A percentile compares a stretch with the other conserved stretches of the same genome.
Conservation (phyloP, 2,329 filamentous ascomycete species). For the Sclerotinia nivalis region DNA sequence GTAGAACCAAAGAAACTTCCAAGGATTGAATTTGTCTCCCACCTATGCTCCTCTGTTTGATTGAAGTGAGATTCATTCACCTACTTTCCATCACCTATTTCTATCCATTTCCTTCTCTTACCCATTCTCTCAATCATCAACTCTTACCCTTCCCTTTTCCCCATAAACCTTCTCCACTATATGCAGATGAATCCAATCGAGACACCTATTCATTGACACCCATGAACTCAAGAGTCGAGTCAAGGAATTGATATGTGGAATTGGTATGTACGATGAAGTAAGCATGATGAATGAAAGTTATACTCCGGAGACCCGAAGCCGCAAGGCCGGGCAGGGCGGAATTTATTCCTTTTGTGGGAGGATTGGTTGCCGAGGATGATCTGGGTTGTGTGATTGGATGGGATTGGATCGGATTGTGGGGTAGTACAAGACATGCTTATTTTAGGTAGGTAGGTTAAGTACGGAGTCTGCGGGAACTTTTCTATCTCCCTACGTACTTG, state of each 20-base stretch:
- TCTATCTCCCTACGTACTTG: no score
- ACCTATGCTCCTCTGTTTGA: not conserved
- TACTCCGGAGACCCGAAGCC: not conserved
- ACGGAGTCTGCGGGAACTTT: not conserved
- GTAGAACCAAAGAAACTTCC: slow-evolving; percentile 2
- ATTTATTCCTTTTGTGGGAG: not conserved
- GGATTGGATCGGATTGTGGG: not conserved
- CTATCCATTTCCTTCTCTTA: not conserved
- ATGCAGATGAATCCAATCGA: not conserved
- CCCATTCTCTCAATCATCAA: not conserved
- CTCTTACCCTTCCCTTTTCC: not conserved
- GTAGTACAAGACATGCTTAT: not conserved
- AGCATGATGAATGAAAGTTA: not conserved
- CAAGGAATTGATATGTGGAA: no score
- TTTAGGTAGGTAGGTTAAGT: not conserved
- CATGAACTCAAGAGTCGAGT: not conserved
- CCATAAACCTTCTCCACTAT: not conserved
- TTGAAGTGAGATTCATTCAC: not conserved
- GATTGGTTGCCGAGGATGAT: not conserved
- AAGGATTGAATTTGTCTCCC: not conserved
- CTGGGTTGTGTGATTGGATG: not conserved
- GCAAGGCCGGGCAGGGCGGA: not conserved
- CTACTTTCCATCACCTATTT: not conserved
- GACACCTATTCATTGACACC: no score
- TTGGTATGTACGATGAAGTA: not conserved